Evolutionary conservation across 176 grass and related monocot genomes (phyloP).

Genomic region (Oryza officinalis): DNA sequence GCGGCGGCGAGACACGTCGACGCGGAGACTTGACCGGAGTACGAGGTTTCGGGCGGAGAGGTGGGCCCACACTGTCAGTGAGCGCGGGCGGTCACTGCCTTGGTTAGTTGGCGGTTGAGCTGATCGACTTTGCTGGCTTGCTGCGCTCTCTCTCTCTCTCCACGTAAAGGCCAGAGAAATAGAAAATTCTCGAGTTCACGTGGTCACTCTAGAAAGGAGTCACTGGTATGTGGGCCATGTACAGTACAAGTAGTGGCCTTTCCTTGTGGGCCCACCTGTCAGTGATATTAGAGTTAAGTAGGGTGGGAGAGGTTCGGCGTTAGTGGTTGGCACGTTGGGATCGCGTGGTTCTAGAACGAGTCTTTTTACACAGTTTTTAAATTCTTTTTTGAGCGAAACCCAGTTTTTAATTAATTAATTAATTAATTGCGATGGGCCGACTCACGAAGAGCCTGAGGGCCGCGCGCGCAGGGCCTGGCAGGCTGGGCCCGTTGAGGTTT

Average conservation of each 20-base stretch:
- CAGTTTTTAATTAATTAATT: too few species aligned
- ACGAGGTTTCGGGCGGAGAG: background rate
- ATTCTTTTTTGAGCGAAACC: too few species aligned
- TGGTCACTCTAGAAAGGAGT: fast-evolving
- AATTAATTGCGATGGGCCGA: too few species aligned
- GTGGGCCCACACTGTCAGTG: conserved; percentile 20
- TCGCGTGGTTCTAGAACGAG: background rate
- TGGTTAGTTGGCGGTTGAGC: conserved; percentile 35
- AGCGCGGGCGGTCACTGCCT: too few species aligned
- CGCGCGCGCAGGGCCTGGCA: too few species aligned
- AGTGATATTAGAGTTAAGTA: background rate
- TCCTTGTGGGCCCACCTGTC: background rate
- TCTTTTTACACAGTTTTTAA: too few species aligned
- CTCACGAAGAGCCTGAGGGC: too few species aligned
- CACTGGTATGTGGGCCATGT: background rate
- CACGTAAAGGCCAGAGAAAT: background rate
- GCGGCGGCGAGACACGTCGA: background rate
- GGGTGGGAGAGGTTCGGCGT: background rate
- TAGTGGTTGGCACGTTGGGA: background rate
- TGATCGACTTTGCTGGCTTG: conserved; percentile 20
- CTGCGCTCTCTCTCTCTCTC: background rate
- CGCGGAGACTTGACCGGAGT: too few species aligned
- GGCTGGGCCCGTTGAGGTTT: too few species aligned
- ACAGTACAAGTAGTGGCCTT: background rate
- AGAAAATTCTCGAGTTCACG: background rate